phyloP scores from a whole-genome alignment of 2,329 filamentous ascomycete species.

The Colletotrichum musae region DNA sequence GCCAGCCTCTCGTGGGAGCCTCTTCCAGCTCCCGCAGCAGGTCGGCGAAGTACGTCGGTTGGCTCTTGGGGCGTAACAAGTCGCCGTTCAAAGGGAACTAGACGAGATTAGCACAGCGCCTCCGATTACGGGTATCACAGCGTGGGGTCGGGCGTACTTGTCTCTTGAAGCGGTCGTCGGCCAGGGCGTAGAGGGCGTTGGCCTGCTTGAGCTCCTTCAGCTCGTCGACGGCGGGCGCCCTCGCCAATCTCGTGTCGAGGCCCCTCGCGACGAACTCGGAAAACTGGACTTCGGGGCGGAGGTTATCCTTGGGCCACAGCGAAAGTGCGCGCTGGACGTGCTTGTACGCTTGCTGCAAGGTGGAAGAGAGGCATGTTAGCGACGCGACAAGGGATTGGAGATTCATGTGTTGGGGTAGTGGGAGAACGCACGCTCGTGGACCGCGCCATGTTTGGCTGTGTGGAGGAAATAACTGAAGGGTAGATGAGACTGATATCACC shows the following conservation, averaged over 20 bases:
- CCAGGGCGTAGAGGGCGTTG: conserved; percentile 71
- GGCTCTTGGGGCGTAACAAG: conserved; percentile 71
- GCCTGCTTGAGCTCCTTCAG: conserved; percentile 68
- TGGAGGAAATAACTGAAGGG: neutral
- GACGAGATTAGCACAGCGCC: neutral
- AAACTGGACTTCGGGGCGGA: conserved; percentile 75
- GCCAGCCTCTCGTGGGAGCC: conserved; percentile 70
- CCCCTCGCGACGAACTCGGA: conserved; percentile 67
- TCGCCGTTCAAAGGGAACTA: conserved; percentile 58
- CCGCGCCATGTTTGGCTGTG: conserved; percentile 42
- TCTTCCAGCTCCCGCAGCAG: conserved; percentile 74
- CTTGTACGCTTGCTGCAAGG: conserved; percentile 57
- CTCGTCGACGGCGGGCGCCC: conserved; percentile 53
- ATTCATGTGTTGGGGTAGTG: neutral
- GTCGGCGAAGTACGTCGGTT: conserved; percentile 75
- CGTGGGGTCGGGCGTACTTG: conserved; percentile 57
- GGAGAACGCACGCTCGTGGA: conserved; percentile 43
- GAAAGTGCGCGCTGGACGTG: conserved; percentile 66
- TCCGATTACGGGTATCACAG: neutral
- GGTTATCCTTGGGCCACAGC: conserved; percentile 74
- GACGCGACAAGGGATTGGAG: neutral
- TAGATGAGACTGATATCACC: neutral
- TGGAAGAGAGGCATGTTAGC: conserved; percentile 15
- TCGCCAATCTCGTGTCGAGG: conserved; percentile 53
- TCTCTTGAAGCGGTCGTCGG: conserved; percentile 72